phyloP scores from a whole-genome alignment of 202 grass and related monocot genomes.

The Panicum virgatum region DNA sequence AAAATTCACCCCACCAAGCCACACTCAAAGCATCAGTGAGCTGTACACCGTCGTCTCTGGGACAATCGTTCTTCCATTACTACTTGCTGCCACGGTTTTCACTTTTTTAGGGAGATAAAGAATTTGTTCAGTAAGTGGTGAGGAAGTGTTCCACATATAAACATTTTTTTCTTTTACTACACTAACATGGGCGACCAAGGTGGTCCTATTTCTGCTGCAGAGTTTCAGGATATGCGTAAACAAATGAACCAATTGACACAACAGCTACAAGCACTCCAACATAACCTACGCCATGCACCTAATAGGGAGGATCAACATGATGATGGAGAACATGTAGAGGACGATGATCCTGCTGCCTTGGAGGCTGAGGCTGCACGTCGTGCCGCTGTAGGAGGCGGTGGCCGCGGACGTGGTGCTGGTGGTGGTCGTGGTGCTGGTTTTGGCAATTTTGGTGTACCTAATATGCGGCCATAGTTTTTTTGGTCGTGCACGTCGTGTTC shows the following conservation, averaged over 20 bases:
- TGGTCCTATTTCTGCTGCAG: background rate
- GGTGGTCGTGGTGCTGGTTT: background rate
- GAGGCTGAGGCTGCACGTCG: background rate
- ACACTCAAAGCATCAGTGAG: background rate
- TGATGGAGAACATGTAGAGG: background rate
- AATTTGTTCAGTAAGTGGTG: background rate
- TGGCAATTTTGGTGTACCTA: too few relatives aligned
- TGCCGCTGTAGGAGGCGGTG: background rate
- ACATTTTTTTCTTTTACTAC: too few relatives aligned
- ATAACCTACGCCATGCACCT: background rate
- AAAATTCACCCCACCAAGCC: background rate
- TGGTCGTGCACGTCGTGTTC: too few relatives aligned
- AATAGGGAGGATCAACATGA: background rate
- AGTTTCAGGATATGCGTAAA: too few relatives aligned
- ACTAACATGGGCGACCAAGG: too few relatives aligned
- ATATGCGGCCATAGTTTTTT: too few relatives aligned
- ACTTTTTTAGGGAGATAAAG: background rate
- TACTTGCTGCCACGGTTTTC: background rate
- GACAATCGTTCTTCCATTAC: slow-evolving; percentile 4
- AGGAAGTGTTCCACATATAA: slow-evolving; percentile 6
- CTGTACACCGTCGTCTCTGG: background rate
- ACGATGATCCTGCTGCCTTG: too few relatives aligned
- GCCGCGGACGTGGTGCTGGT: background rate
- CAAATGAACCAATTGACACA: background rate
- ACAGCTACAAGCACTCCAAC: background rate